Evolutionary conservation across 2,329 filamentous ascomycete species (phyloP).

Genomic region (Epichloe uncinata): DNA sequence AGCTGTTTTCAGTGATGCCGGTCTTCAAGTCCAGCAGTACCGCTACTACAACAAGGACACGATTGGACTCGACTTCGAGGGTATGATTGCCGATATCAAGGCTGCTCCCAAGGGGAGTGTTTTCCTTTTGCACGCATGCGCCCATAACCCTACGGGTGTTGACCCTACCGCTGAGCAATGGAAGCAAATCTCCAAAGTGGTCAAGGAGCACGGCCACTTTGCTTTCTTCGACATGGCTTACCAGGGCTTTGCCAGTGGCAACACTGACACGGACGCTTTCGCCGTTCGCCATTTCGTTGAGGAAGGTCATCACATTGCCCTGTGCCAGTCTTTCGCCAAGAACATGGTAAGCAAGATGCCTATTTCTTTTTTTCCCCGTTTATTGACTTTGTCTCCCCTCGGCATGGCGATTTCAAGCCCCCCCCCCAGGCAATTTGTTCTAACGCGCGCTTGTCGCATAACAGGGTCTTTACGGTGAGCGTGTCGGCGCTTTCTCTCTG

Average conservation of each 20-base stretch:
- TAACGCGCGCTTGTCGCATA: not conserved
- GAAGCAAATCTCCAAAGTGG: constrained; percentile 74
- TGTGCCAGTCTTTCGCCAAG: constrained; percentile 95
- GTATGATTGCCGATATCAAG: constrained; percentile 83
- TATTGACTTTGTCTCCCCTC: not conserved
- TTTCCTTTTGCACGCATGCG: constrained; percentile 93
- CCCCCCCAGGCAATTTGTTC: not conserved
- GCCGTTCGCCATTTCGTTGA: constrained; percentile 86
- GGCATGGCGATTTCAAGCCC: not conserved
- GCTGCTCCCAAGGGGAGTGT: constrained; percentile 74
- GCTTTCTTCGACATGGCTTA: constrained; percentile 99
- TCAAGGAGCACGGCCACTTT: constrained; percentile 80
- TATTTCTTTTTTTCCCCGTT: not conserved
- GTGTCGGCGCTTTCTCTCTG: constrained; percentile 91
- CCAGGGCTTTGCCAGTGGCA: constrained; percentile 90
- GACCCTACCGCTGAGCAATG: constrained; percentile 89
- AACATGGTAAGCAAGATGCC: constrained; percentile 61
- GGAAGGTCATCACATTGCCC: constrained; percentile 76
- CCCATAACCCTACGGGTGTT: constrained; percentile 94
- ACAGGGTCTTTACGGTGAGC: constrained; percentile 93
- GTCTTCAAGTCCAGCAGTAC: constrained; percentile 87
- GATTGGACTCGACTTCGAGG: constrained; percentile 94
- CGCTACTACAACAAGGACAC: constrained; percentile 99
- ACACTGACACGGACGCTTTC: constrained; percentile 87
- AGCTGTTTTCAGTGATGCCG: constrained; percentile 88